Evolutionary conservation across 2,329 filamentous ascomycete species (phyloP).

Genomic region (Passalora sequoiae): DNA sequence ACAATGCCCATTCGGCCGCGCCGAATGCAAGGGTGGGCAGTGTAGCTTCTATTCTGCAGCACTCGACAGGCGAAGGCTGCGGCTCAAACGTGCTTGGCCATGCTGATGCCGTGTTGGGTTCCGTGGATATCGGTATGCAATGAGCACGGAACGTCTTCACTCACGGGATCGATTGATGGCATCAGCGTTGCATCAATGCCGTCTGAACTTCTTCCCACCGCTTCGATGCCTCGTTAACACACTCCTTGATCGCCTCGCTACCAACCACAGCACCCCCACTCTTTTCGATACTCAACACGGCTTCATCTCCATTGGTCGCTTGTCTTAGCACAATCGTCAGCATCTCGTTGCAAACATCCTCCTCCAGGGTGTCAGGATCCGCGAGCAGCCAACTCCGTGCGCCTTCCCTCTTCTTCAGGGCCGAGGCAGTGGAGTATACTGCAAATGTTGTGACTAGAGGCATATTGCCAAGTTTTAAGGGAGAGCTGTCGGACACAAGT

Average conservation of each 20-base stretch:
- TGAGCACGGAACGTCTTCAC: too few species aligned
- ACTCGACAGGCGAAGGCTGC: too few species aligned
- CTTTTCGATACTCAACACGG: slow-evolving; percentile 72
- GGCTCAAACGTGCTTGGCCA: too few species aligned
- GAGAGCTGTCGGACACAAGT: slow-evolving; percentile 48
- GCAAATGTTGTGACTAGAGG: slow-evolving; percentile 74
- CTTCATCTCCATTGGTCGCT: slow-evolving; percentile 43
- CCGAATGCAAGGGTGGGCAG: too few species aligned
- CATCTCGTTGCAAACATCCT: slow-evolving; percentile 74
- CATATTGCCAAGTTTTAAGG: slow-evolving; percentile 58
- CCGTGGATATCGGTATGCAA: too few species aligned
- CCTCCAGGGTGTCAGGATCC: slow-evolving; percentile 87
- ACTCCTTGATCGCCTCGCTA: slow-evolving; percentile 54
- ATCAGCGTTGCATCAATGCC: slow-evolving; percentile 13
- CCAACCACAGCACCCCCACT: slow-evolving; percentile 69
- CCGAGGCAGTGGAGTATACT: slow-evolving; percentile 61
- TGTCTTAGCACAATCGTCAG: slow-evolving; percentile 75
- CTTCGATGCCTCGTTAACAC: slow-evolving; percentile 56
- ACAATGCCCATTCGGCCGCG: too few species aligned
- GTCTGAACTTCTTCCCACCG: slow-evolving; percentile 58
- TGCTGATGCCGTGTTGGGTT: too few species aligned
- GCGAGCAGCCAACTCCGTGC: slow-evolving; percentile 64
- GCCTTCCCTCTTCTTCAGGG: slow-evolving; percentile 44
- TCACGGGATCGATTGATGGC: too few species aligned
- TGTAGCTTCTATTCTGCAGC: too few species aligned